Conservation (phyloP, 208 protist genomes). For the Wallacemonas rigidus region DNA sequence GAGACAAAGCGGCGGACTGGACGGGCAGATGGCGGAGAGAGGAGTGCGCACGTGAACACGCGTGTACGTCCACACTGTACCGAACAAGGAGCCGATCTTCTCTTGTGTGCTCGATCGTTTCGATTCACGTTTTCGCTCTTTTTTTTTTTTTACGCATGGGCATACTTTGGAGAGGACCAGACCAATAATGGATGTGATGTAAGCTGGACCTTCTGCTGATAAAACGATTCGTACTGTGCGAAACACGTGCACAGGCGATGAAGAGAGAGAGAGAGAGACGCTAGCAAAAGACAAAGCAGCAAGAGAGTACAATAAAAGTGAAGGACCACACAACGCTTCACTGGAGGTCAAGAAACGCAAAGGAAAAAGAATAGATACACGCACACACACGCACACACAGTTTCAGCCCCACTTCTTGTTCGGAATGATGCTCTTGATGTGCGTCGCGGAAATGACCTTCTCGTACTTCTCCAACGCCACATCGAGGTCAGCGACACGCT, state of each 20-base stretch:
- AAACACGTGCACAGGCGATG: not conserved
- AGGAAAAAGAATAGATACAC: not conserved
- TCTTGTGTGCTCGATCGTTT: too few relatives aligned
- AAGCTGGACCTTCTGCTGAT: too few relatives aligned
- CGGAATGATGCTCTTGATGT: conserved; percentile 69
- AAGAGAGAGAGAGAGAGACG: conserved; percentile 1
- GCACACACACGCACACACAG: not conserved
- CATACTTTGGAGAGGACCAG: not conserved
- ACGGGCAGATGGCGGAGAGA: too few relatives aligned
- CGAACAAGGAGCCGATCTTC: too few relatives aligned
- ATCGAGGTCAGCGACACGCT: conserved; percentile 39
- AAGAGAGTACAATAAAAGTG: conserved; percentile 17
- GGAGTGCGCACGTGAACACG: too few relatives aligned
- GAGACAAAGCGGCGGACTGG: too few relatives aligned
- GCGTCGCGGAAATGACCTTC: conserved; percentile 40
- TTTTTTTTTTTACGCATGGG: too few relatives aligned
- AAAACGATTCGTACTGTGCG: too few relatives aligned
- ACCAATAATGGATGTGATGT: not conserved
- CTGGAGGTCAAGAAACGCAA: not conserved
- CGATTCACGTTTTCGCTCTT: too few relatives aligned
- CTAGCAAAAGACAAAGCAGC: conserved; percentile 13
- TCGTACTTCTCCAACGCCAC: conserved; percentile 41
- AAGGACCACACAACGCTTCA: not conserved
- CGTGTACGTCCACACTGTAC: too few relatives aligned
- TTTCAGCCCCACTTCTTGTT: conserved; percentile 23